Evolutionary conservation across 805 yeast genomes (phyloP), one percentile per base, ranked within the genome.

Genomic region (Hanseniaspora vineae): DNA sequence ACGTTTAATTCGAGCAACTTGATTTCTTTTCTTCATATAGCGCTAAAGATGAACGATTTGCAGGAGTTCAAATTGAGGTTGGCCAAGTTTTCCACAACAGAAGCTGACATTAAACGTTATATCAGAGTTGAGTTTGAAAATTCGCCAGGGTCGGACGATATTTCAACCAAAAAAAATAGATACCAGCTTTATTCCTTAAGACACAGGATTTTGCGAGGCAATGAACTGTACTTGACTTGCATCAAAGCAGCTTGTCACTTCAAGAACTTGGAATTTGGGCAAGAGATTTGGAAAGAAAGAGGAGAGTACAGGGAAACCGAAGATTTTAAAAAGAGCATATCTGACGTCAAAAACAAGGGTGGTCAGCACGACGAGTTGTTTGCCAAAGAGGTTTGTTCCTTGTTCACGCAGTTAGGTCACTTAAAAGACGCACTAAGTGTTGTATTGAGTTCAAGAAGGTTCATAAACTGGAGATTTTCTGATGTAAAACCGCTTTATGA

Each of bases 281-380:
- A 77, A 48, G 61, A 65, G 23, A 68, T 84, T 1, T 88, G 96
- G 95, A 62, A 65, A 2, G 95, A 84, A 56, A 75, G 97, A 56
- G 96, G 96, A 2, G 51, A 60, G 19, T 87, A 73, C 64, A 69
- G 96, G 46, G 76, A 76, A 50, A 70, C 84, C 0, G 20, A 44
- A 0, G 52, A 54, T 2, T 88, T 83, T 67, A 73, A 69, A 46
- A 35, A 49, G 0, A 57, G 77, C 15, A 45, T 67, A 0, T 55
- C 65, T 10, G 46, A 49, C 0, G 59, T 54, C 31, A 77, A 73
- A 53, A 72, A 72, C 42, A 37, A 15, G n/a, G 40, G 40, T 37
- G 40, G 40, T n/a, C 57, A 60, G 3, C 61, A 69, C 3, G 90
- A 82, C 57, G 78, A 78, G 59, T 70, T 66, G 49, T 86, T 88